These are phyloP conservation scores for Epichloe sp. DNA, from an alignment of 2,329 filamentous ascomycete species.

Conservation along the genomic window DNA sequence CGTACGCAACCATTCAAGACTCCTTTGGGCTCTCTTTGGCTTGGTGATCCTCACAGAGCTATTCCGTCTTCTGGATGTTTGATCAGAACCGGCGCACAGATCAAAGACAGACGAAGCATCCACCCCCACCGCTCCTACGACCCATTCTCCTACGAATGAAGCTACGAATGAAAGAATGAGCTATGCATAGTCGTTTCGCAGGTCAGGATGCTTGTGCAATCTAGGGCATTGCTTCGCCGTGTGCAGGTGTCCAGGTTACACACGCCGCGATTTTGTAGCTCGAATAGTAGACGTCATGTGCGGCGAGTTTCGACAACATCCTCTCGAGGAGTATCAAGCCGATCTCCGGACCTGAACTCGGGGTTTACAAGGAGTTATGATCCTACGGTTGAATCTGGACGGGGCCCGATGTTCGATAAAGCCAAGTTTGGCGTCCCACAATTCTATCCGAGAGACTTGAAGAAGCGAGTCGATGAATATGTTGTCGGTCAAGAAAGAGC, in stretches of 20 bases:
- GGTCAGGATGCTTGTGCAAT: conserved; percentile 2
- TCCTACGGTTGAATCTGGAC: conserved; percentile 35
- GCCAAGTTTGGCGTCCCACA: conserved; percentile 44
- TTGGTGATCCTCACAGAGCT: background rate
- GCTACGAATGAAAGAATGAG: background rate
- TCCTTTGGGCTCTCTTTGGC: background rate
- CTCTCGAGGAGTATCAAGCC: conserved; percentile 17
- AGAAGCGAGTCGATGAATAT: conserved; percentile 86
- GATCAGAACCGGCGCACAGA: background rate
- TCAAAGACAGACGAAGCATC: background rate
- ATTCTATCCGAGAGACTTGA: conserved; percentile 58
- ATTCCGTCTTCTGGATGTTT: background rate
- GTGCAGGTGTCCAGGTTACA: background rate
- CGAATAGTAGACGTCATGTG: background rate
- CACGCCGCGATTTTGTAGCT: background rate
- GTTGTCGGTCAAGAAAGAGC: conserved; percentile 92
- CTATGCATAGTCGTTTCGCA: background rate
- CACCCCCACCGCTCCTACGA: background rate
- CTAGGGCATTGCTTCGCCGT: background rate
- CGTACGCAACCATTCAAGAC: background rate
- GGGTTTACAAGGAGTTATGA: conserved; percentile 49
- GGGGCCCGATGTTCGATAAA: conserved; percentile 48
- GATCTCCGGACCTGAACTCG: conserved; percentile 38
- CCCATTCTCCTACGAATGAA: background rate
- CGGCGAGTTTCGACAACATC: conserved; percentile 1